Evolutionary conservation across 495 filamentous ascomycete species (phyloP), one percentile per base, ranked within the genome.

Genomic region (Parathielavia hyrcaniae): DNA sequence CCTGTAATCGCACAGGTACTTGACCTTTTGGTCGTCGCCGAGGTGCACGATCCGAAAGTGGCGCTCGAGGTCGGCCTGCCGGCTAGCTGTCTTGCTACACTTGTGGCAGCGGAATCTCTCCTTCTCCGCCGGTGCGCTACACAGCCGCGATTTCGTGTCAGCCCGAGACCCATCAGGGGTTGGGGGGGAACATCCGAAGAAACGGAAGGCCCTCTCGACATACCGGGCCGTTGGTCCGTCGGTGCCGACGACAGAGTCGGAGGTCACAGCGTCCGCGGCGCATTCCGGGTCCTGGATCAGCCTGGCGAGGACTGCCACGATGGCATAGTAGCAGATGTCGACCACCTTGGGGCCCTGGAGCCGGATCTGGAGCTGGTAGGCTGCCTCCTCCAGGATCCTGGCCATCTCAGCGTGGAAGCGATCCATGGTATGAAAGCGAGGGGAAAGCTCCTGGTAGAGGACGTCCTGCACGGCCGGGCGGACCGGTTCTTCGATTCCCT

Each of bases 41-140:
- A 64, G 54, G 52, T 81, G 79, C 14, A 71, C 61, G 49, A 69
- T 69, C 7, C 61, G 61, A 55, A 72, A 67, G 54, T 81, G 78
- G 0, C 79, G 71, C 23, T 76, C 67, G 0, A 79, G 70, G 64
- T 81, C 79, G 5, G 79, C 77, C 17, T 70, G 67, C 12, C 78
- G 70, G 58, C 65, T 60, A 16, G 63, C 57, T 23, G 63, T 62
- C 16, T 67, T 62, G 7, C 36, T 50, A 62, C 76, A 78, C 10
- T 64, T 52, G 10, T 60, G 49, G 51, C 74, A 76, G n/a, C 55
- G 53, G 53, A 67, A 60, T 35, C 57, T 48, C 11, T 52, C 40
- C 38, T 66, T 59, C 40, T 54, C 39, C 8, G 38, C 36, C 19
- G 19, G 19, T 36, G 36, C 13, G 13, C 52, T 39, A 19, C n/a